Conservation (phyloP, 2,329 filamentous ascomycete species). For the Neopestalotiopsis clavispora region DNA sequence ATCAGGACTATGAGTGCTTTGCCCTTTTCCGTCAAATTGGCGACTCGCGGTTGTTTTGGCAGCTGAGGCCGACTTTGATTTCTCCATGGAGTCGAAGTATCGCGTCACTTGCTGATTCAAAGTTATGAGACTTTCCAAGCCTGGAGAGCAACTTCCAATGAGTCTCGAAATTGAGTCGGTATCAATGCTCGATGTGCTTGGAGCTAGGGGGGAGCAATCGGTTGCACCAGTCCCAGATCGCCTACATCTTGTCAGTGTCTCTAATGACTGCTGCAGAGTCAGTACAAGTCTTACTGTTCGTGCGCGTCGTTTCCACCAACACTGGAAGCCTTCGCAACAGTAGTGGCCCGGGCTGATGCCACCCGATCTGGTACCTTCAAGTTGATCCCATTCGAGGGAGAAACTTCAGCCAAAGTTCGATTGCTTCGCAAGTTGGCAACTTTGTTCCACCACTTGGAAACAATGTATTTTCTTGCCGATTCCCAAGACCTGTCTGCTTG, state of each 20-base stretch:
- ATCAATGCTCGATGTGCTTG: not conserved
- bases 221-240: constrained; percentile 10
- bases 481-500: not conserved
- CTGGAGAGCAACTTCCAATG: not conserved
- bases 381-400: not conserved
- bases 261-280: not conserved
- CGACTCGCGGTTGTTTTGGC: constrained; percentile 29
- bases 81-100: constrained; percentile 34
- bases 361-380: not conserved
- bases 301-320: not conserved
- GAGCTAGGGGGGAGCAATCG: not conserved
- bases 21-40: constrained; percentile 26
- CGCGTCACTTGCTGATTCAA: not conserved
- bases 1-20: constrained; percentile 30
- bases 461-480: not conserved
- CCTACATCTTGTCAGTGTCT: not conserved
- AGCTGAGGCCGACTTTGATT: constrained; percentile 28
- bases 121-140: not conserved
- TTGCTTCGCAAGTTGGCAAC: not conserved
- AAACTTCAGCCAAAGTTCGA: not conserved
- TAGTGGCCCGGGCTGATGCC: constrained; percentile 11
- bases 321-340: not conserved
- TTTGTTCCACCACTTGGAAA: constrained; percentile 1
- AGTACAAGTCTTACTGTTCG: not conserved
- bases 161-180: not conserved